Conservation (phyloP, 768 basidiomycete species). For the Crassisporium funariophilum region DNA sequence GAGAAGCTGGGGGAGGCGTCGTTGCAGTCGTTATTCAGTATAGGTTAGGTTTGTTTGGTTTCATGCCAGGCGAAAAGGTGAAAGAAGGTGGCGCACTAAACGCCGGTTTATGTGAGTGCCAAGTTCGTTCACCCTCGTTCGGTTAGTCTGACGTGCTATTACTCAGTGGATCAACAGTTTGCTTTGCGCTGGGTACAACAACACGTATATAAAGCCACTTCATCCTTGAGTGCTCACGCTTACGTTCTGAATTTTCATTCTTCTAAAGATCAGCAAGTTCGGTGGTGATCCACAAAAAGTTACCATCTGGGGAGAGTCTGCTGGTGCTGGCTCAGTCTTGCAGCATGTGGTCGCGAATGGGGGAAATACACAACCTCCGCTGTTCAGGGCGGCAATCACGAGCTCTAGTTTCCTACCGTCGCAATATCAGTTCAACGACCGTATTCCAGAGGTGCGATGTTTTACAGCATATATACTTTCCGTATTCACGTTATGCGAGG, state of each 20-base stretch:
- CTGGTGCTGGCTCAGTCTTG: conserved; percentile 51
- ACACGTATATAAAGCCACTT: conserved; percentile 39
- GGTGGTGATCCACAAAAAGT: conserved; percentile 43
- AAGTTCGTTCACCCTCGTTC: neutral
- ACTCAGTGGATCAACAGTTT: conserved; percentile 44
- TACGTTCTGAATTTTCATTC: neutral
- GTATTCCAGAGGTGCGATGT: conserved; percentile 39
- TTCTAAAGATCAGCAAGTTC: conserved; percentile 37
- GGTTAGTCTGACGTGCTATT: neutral
- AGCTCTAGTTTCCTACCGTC: conserved; percentile 48
- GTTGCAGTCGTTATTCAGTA: conserved; percentile 45
- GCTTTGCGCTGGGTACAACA: conserved; percentile 45
- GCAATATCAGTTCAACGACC: conserved; percentile 47
- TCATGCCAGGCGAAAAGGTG: conserved; percentile 44
- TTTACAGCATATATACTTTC: neutral
- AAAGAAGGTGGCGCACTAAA: conserved; percentile 47
- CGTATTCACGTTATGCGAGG: neutral
- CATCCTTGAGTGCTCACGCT: neutral
- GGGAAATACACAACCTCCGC: conserved; percentile 44
- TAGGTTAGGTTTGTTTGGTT: conserved; percentile 47
- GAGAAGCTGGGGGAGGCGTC: conserved; percentile 34
- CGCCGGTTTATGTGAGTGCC: conserved; percentile 46
- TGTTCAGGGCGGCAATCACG: conserved; percentile 47
- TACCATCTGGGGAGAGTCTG: conserved; percentile 47
- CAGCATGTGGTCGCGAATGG: conserved; percentile 50